Base-by-base conservation (phyloP, 164 flowering plant genomes). In the Vitis labrusca region DNA sequence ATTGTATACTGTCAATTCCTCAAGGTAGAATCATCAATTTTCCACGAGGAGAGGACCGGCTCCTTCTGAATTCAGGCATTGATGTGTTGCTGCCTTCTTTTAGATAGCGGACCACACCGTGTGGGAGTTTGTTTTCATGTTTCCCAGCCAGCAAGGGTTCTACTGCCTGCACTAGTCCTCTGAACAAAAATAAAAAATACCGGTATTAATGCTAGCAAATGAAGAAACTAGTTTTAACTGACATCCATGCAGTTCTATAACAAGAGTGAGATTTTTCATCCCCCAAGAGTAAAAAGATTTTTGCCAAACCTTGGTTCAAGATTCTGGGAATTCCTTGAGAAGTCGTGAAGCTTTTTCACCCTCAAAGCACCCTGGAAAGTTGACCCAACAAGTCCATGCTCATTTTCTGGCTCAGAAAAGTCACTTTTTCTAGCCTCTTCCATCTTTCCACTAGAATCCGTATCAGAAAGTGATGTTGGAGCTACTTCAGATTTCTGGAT, bases 11-110 rank as follows among this genome's bases (percentile, higher is more conserved):
- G 23, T 44, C 6, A 56, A 11, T 47, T 63, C 76, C 72, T 85
- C 81, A 89, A 60, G 88, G 78, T 59, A 78, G 64, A 63, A 70
- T 63, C 15, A 76, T 69, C 74, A 86, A 85, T 69, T 84, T 91
- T 32, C 97, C 91, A 12, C 84, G 92, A 58, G 91, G 87, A 3
- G 92, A 73, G 14, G 97, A 88, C 50, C 88, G 83, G 75, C 90
- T 89, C 73, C 94, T 83, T 64, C 85, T 79, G 30, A 80, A 71
- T 44, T 82, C 86, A 15, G 86, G 83, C 64, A 80, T 73, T 27
- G 87, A 70, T 55, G 81, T 52, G 50, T 78, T 77, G 63, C 72
- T 73, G 51, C 81, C 76, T 74, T 91, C 91, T 65, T 83, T 85
- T 29, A 62, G 67, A 68, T 74, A 10, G 64, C 75, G 80, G 64